These are phyloP conservation scores for Xylariaceae sp. DNA, from an alignment of 2,329 filamentous ascomycete species.

Conservation along the genomic window DNA sequence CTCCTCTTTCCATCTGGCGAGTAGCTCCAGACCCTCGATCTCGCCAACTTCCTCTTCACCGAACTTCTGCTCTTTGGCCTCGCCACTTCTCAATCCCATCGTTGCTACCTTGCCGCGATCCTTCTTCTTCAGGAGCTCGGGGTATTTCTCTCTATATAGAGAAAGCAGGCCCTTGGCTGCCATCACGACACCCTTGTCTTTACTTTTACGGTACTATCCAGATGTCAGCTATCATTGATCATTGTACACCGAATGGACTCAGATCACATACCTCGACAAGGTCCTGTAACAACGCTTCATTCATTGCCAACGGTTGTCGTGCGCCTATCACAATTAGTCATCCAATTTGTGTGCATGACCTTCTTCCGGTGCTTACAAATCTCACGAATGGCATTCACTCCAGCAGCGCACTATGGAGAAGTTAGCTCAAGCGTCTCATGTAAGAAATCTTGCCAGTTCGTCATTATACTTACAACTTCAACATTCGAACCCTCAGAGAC, in stretches of 20 bases:
- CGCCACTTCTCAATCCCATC: conserved; percentile 72
- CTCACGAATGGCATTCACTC: conserved; percentile 90
- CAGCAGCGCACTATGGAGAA: conserved; percentile 53
- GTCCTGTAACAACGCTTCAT: conserved; percentile 91
- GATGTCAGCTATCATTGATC: conserved; percentile 50
- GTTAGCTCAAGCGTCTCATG: conserved; percentile 2
- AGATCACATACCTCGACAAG: conserved; percentile 58
- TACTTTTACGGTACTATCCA: conserved; percentile 92
- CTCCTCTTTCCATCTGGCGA: conserved; percentile 92
- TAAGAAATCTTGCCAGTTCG: not conserved
- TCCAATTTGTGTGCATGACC: not conserved
- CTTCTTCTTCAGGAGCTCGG: conserved; percentile 81
- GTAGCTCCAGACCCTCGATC: conserved; percentile 87
- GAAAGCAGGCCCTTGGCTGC: conserved; percentile 88
- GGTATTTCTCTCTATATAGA: conserved; percentile 85
- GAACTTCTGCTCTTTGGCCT: conserved; percentile 72
- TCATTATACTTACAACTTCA: conserved; percentile 55
- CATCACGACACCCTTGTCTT: conserved; percentile 99
- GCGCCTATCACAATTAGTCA: conserved; percentile 35
- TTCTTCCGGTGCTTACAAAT: conserved; percentile 55
- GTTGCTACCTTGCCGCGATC: conserved; percentile 89
- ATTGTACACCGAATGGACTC: not conserved
- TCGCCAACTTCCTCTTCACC: conserved; percentile 76
- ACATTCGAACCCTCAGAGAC: conserved; percentile 89
- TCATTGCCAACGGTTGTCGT: conserved; percentile 93